Percentiles rank a stretch among this genome's conserved stretches.
Evolutionary conservation across 169 alveolate genomes (phyloP).

Genomic region (Babesia sp.): DNA sequence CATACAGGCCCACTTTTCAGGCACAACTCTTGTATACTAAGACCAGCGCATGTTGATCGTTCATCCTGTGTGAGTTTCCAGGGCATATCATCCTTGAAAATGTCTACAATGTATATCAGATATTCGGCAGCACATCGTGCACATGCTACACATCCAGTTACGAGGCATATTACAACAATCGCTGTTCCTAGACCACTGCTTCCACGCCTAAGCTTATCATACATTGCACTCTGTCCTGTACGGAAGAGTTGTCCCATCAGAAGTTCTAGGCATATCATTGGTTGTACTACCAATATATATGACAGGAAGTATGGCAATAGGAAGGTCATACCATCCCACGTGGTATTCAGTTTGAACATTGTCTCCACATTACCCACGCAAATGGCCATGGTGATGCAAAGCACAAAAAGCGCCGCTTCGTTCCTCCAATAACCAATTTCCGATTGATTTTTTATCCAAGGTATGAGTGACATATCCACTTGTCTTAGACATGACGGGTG

Average conservation of each 20-base stretch:
- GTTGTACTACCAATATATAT: constrained; percentile 73
- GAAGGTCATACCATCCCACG: constrained; percentile 75
- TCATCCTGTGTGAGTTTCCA: constrained; percentile 70
- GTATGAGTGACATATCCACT: constrained; percentile 57
- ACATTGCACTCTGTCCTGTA: constrained; percentile 66
- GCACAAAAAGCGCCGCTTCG: constrained; percentile 67
- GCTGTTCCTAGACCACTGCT: constrained; percentile 74
- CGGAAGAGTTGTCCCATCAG: constrained; percentile 71
- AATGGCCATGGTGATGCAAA: constrained; percentile 73
- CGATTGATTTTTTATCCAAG: constrained; percentile 68
- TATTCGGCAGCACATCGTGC: constrained; percentile 69
- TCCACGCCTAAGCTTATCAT: constrained; percentile 64
- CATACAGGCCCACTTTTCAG: constrained; percentile 63
- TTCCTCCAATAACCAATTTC: constrained; percentile 74
- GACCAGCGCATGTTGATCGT: constrained; percentile 37
- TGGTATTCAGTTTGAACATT: constrained; percentile 63
- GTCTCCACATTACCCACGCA: constrained; percentile 81
- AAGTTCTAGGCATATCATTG: constrained; percentile 72
- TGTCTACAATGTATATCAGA: constrained; percentile 62
- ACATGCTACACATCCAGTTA: constrained; percentile 65
- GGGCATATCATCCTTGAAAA: constrained; percentile 61
- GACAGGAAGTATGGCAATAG: constrained; percentile 68
- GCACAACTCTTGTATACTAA: constrained; percentile 40
- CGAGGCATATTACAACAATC: constrained; percentile 69
- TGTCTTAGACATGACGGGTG: constrained; percentile 65